Percentiles rank a stretch among this genome's conserved stretches.
Evolutionary conservation across 176 grass and related monocot species (phyloP).

Genomic region (Aegilops speltoides): DNA sequence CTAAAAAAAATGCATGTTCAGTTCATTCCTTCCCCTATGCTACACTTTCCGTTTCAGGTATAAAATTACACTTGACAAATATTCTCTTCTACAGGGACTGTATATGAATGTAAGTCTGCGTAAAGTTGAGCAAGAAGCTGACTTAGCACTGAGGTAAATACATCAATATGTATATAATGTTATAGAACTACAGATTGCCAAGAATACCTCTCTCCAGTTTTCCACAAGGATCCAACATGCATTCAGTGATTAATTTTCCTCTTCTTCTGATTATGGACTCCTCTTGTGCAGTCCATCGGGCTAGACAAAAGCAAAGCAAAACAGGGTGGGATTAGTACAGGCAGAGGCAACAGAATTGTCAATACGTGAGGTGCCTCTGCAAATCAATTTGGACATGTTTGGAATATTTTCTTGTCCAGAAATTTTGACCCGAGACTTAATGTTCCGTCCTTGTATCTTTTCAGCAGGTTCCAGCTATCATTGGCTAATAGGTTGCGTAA

Average conservation of each 20-base stretch:
- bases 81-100: conserved; percentile 57
- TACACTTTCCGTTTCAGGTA: not conserved
- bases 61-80: not conserved
- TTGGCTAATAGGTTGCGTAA: not conserved
- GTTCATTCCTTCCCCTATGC: not conserved
- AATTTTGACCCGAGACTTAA: not conserved
- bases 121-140: conserved; percentile 55
- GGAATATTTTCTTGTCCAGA: not conserved
- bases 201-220: not conserved
- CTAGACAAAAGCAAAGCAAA: conserved; percentile 2
- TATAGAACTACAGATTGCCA: not conserved
- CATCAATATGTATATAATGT: not conserved
- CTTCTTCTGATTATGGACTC: not conserved
- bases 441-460: not conserved
- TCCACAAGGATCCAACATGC: not conserved
- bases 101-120: conserved; percentile 72
- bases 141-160: conserved; percentile 57
- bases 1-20: not conserved
- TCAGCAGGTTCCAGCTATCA: conserved; percentile 1
- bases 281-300: conserved; percentile 8
- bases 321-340: not conserved
- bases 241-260: not conserved
- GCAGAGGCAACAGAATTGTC: not conserved
- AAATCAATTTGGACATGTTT: not conserved
- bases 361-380: not conserved